Base-by-base conservation (phyloP, 108 stramenopile genomes). In the Aurantiochytrium sp. region DNA sequence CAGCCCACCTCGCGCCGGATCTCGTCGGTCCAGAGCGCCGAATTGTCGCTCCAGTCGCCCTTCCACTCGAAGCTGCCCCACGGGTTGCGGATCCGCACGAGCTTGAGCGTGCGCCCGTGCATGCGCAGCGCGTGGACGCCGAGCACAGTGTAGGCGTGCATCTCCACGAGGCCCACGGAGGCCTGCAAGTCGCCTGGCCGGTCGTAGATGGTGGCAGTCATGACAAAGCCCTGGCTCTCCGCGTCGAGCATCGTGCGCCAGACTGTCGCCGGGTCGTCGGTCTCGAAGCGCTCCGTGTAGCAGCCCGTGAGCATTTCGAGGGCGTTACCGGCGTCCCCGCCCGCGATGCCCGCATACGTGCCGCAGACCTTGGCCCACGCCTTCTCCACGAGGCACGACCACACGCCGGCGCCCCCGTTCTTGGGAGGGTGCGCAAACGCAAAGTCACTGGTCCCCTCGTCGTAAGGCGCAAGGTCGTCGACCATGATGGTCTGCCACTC, bases 11-110 rank as follows among this genome's bases (percentile, higher is more conserved):
- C n/a, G 32, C 54, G 27, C 45, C 54, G 52, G 12, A 88, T 4
- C 5, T 34, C 85, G 36, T 31, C 55, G 4, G 81, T 69, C 88
- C 88, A 88, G 52, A 52, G 37, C 22, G 31, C 21, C 10, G 54
- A 55, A 4, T 31, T 36, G 54, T 88, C 88, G 41, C 27, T 31
- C 88, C 88, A 88, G 5, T 85, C 85, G 45, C 88, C 88, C 4
- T 3, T 85, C 85, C 85, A 88, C 85, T 88, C 88, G 36, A 86
- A 10, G 36, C 27, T 4, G 6, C 81, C 88, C 88, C 88, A 88
- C 24, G 88, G 88, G 55, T 88, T 88, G 17, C 88, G 88, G 50
- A 52, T 52, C 15, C 50, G 50, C 50, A 52, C 8, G 0, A 88
- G 17, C 85, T 41, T 50, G 19, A 88, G 22, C 19, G 55, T 3